Conservation (phyloP, 192 early-diverging fungal species). For the Linnemannia zychae region DNA sequence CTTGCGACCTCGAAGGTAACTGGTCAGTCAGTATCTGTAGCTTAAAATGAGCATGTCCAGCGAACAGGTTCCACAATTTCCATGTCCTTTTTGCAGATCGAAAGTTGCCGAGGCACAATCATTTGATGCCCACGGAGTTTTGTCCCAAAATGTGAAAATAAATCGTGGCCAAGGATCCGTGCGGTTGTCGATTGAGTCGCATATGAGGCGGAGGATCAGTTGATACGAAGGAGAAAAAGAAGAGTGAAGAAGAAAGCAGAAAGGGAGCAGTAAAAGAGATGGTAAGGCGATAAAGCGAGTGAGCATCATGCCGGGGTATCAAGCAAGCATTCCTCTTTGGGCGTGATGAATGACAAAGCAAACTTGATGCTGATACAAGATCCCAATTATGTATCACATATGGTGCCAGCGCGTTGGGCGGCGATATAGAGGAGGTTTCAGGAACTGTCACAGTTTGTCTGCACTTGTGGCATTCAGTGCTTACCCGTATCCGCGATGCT, state of each 20-base stretch:
- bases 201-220: background rate
- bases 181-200: conserved; percentile 5
- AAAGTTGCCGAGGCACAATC: background rate
- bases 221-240: conserved; percentile 27
- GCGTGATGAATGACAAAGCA: background rate
- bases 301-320: conserved; percentile 13
- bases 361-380: background rate
- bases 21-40: background rate
- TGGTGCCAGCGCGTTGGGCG: background rate
- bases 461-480: background rate
- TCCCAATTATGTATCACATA: background rate
- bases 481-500: conserved; percentile 88
- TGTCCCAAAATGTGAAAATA: background rate
- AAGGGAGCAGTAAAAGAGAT: conserved; percentile 22
- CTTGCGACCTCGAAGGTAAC: background rate
- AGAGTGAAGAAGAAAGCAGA: conserved; percentile 8
- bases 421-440: background rate
- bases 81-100: background rate
- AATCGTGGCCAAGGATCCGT: background rate
- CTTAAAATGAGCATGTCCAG: background rate
- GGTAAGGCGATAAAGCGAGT: conserved; percentile 20
- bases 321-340: conserved; percentile 31
- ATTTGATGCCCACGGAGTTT: background rate
- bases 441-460: background rate
- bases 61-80: background rate